Conservation (phyloP, 2,329 filamentous ascomycete species). For the Ophiostoma ips region DNA sequence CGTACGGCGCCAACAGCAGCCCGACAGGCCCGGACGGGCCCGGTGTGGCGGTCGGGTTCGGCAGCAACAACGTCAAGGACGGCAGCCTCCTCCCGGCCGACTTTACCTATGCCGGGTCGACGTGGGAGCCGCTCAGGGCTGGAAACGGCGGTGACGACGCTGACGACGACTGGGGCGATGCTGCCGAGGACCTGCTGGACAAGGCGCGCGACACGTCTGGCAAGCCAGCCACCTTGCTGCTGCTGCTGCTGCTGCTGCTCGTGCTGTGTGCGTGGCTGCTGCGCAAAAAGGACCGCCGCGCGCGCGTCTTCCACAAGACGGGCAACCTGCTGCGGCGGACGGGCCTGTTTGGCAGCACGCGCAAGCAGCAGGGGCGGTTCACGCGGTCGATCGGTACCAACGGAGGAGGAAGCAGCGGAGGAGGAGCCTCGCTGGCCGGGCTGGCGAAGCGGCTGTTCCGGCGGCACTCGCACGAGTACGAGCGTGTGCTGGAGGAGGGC, state of each 20-base stretch:
- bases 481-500: constrained; percentile 78
- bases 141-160: constrained; percentile 40
- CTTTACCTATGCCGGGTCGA: constrained; percentile 70
- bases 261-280: constrained; percentile 59
- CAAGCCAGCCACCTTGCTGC: constrained; percentile 62
- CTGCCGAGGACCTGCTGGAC: constrained; percentile 46
- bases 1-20: constrained; percentile 26
- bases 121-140: constrained; percentile 27
- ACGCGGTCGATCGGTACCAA: not conserved
- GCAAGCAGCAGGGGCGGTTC: constrained; percentile 23
- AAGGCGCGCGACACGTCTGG: constrained; percentile 54
- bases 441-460: constrained; percentile 53
- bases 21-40: constrained; percentile 22
- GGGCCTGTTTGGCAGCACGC: constrained; percentile 31
- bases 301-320: constrained; percentile 43
- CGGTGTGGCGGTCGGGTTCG: constrained; percentile 72
- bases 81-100: constrained; percentile 50
- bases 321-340: constrained; percentile 25
- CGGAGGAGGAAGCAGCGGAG: not conserved
- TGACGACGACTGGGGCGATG: constrained; percentile 42
- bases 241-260: constrained; percentile 58
- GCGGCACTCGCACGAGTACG: constrained; percentile 44
- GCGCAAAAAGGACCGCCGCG: constrained; percentile 63
- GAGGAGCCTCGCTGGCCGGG: constrained; percentile 23
- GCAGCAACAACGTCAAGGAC: constrained; percentile 68